Conservation (phyloP, 306 rosid genomes). For the Geum urbanum region DNA sequence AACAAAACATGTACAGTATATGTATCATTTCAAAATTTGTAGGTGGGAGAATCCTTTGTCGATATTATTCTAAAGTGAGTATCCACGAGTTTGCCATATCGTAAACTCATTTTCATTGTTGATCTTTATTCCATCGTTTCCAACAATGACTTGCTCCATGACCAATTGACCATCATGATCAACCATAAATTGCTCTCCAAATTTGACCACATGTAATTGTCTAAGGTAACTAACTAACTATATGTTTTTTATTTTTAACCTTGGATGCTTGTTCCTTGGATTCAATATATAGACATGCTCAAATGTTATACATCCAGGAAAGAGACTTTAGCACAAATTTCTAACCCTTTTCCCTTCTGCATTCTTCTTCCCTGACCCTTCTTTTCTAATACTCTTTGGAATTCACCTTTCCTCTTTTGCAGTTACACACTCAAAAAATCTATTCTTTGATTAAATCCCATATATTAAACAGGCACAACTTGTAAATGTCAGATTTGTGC, state of each 20-base stretch:
- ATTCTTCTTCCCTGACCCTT: slow-evolving; percentile 26
- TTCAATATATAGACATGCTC: slow-evolving; percentile 51
- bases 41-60: slow-evolving; percentile 5
- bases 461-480: slow-evolving; percentile 25
- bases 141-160: slow-evolving; percentile 19
- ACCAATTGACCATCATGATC: slow-evolving; percentile 14
- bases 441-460: background rate
- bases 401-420: slow-evolving; percentile 37
- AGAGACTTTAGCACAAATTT: slow-evolving; percentile 75
- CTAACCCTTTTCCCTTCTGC: slow-evolving; percentile 48
- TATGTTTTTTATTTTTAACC: slow-evolving; percentile 27
- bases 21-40: slow-evolving; percentile 1
- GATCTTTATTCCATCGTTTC: slow-evolving; percentile 22
- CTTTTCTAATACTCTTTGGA: slow-evolving; percentile 30
- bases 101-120: background rate
- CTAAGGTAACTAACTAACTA: background rate
- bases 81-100: background rate
- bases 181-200: slow-evolving; percentile 23
- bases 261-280: slow-evolving; percentile 85
- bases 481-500: slow-evolving; percentile 54
- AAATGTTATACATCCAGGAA: slow-evolving; percentile 36
- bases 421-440: slow-evolving; percentile 27
- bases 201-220: slow-evolving; percentile 26
- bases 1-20: background rate
- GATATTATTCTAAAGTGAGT: background rate